Evolutionary conservation across 177 flowering plant species (phyloP), one percentile per base, ranked within the genome.

Genomic region (Vitis hybrid): DNA sequence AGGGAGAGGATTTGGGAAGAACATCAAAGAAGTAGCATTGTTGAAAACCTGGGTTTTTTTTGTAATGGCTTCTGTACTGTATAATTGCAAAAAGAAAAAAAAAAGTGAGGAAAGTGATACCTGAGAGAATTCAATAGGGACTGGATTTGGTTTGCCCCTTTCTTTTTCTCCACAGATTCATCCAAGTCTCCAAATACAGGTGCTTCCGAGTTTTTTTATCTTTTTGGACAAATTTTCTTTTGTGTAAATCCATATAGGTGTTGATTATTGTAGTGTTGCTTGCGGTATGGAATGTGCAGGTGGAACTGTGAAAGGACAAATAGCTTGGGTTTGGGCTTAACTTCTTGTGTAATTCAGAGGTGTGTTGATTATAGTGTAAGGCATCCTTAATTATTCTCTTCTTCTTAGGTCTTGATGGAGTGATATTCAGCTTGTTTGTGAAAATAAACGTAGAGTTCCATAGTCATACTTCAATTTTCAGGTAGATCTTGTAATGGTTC

Each of bases 351-450:
- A 64, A 64, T 76, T 64, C 72, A 32, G 68, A 79, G 82, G 82
- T 74, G 82, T 81, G 82, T 69, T 72, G 72, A 72, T 72, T 70
- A 70, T 72, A 73, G 26, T 81, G 76, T 81, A 73, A 75, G 64
- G 72, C 74, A 70, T 60, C 64, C 72, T 72, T 68, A 17, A 51
- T 74, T 75, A 61, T 77, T 77, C 69, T 60, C 61, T 64, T 61
- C 78, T 72, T 66, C 78, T 72, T 77, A 58, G 65, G 64, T 72
- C 30, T 72, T 54, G 57, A 56, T 75, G 74, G 75, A 72, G 76
- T 80, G 76, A 14, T 62, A 58, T 64, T 72, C 59, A 61, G 75
- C 76, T 73, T 75, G 80, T 75, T 77, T 77, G 74, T 72, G 74
- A 74, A 51, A 60, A 74, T 67, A 66, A 74, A 71, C 67, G 66